phyloP scores from a whole-genome alignment of 768 basidiomycete genomes.

The Gymnopilus dilepis region DNA sequence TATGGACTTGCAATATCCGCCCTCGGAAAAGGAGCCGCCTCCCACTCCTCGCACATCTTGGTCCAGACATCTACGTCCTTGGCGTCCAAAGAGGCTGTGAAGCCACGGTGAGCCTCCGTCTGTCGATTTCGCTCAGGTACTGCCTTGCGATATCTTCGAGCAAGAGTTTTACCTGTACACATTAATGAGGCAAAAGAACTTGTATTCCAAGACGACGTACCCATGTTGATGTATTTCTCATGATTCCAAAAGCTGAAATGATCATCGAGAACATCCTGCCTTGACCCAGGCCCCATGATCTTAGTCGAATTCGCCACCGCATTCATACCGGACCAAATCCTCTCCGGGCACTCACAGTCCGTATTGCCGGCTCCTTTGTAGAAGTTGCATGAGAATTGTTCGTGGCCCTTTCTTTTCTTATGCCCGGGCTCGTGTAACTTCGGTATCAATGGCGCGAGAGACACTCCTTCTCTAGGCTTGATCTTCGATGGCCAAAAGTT shows the following conservation, averaged over 20 bases:
- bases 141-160: neutral
- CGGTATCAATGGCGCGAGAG: neutral
- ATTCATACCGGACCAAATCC: constrained; percentile 1
- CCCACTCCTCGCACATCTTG: constrained; percentile 4
- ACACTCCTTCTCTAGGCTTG: neutral
- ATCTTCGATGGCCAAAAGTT: neutral
- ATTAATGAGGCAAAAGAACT: neutral
- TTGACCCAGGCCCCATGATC: neutral
- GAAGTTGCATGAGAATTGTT: constrained; percentile 1
- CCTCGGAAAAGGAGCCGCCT: constrained; percentile 3
- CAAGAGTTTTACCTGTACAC: neutral
- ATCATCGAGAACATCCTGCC: neutral
- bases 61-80: neutral
- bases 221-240: neutral
- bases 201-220: neutral
- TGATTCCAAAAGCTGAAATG: neutral
- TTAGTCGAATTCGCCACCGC: neutral
- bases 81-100: neutral
- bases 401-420: neutral
- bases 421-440: neutral
- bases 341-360: constrained; percentile 4
- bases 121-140: neutral
- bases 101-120: constrained; percentile 1
- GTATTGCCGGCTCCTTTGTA: neutral
- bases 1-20: constrained; percentile 5